phyloP scores from a whole-genome alignment of 129 eudicot species.

The sunflower (Helianthus annuus) region HanXRQr2.0-SUNRISE NC_035444.2:18112581-18113080 shows the following conservation, averaged over 20 bases:
- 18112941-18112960: conserved; percentile 25
- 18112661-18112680: not conserved
- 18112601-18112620: not conserved
- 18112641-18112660: not conserved
- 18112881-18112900: conserved; percentile 11
- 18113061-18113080: not conserved
- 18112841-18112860: not conserved
- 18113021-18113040: not conserved
- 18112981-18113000: not conserved
- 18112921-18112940: conserved; percentile 25
- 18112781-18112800: conserved; percentile 18
- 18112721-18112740: not conserved
- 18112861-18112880: not conserved
- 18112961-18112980: conserved; percentile 34
- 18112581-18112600: not conserved
- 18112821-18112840: not conserved
- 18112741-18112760: not conserved
- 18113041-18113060: conserved; percentile 4
- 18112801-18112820: conserved; percentile 34
- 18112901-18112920: conserved; percentile 14
- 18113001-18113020: not conserved
- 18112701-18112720: not conserved
- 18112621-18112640: not conserved
- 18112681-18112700: not conserved
- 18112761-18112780: conserved; percentile 34